These are phyloP conservation scores for Aspergillus biplanus DNA, from an alignment of 495 filamentous ascomycete genomes.

Conservation along the genomic window DNA sequence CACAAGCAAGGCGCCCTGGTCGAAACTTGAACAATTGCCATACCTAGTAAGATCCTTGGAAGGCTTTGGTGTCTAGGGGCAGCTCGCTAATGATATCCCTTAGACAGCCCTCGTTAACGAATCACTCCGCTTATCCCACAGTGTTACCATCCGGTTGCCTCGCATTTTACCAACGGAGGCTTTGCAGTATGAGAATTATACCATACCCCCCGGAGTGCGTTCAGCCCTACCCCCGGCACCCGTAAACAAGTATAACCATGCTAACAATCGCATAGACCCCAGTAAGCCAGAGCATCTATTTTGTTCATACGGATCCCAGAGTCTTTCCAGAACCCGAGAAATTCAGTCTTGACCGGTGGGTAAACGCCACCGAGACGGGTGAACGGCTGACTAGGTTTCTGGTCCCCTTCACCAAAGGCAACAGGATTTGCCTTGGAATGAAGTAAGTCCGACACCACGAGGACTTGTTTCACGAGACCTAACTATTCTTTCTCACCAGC, in stretches of 20 bases:
- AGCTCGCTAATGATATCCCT: slow-evolving; percentile 31
- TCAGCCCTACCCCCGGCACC: not conserved
- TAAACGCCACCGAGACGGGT: slow-evolving; percentile 35
- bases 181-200: slow-evolving; percentile 44
- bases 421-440: slow-evolving; percentile 45
- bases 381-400: slow-evolving; percentile 39
- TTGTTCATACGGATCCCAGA: slow-evolving; percentile 48
- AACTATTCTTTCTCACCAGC: slow-evolving; percentile 18
- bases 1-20: slow-evolving; percentile 32
- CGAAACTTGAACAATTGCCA: slow-evolving; percentile 53
- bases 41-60: slow-evolving; percentile 40
- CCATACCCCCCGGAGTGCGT: slow-evolving; percentile 39
- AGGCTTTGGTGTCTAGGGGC: not conserved
- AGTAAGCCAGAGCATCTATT: slow-evolving; percentile 49
- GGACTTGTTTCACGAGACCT: too few relatives aligned
- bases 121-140: slow-evolving; percentile 47
- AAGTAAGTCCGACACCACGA: slow-evolving; percentile 31
- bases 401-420: slow-evolving; percentile 48
- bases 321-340: slow-evolving; percentile 51
- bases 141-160: slow-evolving; percentile 41
- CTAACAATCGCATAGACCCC: slow-evolving; percentile 35
- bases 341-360: slow-evolving; percentile 57
- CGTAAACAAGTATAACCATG: slow-evolving; percentile 22
- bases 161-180: slow-evolving; percentile 45
- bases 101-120: slow-evolving; percentile 43